phyloP scores from a whole-genome alignment of 2,329 filamentous ascomycete genomes.

The Ophiosphaerella korrae region DNA sequence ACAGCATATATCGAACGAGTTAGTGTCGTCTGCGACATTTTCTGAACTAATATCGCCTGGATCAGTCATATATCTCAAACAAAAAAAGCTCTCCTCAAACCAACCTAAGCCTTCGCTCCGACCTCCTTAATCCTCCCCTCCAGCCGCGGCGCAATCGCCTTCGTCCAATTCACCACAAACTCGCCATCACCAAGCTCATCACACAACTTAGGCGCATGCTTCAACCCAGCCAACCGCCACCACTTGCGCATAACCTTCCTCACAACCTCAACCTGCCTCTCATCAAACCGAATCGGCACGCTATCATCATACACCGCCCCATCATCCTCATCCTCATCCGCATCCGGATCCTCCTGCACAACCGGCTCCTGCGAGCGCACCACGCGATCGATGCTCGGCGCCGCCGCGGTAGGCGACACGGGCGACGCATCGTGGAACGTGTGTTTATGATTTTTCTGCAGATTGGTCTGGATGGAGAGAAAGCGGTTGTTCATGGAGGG shows the following conservation, averaged over 20 bases:
- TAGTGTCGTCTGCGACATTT: no score
- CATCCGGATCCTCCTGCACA: constrained; percentile 35
- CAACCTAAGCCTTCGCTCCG: constrained; percentile 5
- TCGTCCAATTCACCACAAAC: constrained; percentile 73
- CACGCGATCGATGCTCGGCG: constrained; percentile 19
- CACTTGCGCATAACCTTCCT: constrained; percentile 74
- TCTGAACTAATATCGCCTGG: no score
- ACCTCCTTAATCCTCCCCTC: constrained; percentile 72
- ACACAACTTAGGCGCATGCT: constrained; percentile 53
- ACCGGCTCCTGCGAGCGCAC: constrained; percentile 12
- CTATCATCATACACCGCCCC: constrained; percentile 48
- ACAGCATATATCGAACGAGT: no score
- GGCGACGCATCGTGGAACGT: constrained; percentile 51
- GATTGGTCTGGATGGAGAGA: constrained; percentile 65
- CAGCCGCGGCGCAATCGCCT: constrained; percentile 75
- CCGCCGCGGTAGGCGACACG: constrained; percentile 16
- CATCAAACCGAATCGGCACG: constrained; percentile 49
- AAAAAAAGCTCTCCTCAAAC: no score
- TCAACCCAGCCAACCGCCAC: constrained; percentile 70
- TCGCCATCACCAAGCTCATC: constrained; percentile 65
- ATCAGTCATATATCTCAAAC: no score
- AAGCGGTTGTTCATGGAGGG: constrained; percentile 68
- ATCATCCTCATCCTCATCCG: constrained; percentile 48
- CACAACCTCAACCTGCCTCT: constrained; percentile 63
- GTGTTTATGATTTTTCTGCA: constrained; percentile 60